Percentiles rank a stretch among this genome's conserved stretches.
Evolutionary conservation across 352 stramenopile species (phyloP).

Genomic region (Globisporangium nodosum): DNA sequence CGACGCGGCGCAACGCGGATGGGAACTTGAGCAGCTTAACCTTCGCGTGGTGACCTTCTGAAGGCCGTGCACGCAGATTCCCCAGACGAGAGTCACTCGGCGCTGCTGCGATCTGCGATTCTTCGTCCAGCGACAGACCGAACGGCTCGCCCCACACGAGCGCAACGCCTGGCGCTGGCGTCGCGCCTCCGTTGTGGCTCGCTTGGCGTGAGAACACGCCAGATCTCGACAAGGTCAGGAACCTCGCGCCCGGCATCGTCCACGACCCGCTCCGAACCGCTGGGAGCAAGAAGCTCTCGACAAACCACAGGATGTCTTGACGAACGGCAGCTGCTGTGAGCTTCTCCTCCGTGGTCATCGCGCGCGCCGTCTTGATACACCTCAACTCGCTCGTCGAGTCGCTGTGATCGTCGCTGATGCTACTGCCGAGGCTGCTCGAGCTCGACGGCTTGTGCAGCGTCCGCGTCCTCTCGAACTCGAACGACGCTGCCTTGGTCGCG

Average conservation of each 20-base stretch:
- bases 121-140: conserved; percentile 64
- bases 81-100: conserved; percentile 19
- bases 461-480: conserved; percentile 12
- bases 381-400: conserved; percentile 6
- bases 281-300: conserved; percentile 49
- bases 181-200: not conserved
- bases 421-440: conserved; percentile 12
- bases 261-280: conserved; percentile 26
- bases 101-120: conserved; percentile 22
- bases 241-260: conserved; percentile 23
- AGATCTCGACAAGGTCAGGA: conserved; percentile 1
- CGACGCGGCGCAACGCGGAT: conserved; percentile 41
- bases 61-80: conserved; percentile 1
- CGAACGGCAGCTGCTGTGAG: conserved; percentile 7
- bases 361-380: conserved; percentile 8
- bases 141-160: conserved; percentile 53
- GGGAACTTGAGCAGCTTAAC: conserved; percentile 43
- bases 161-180: conserved; percentile 34
- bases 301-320: conserved; percentile 33
- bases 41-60: not conserved
- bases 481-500: conserved; percentile 18
- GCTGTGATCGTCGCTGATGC: conserved; percentile 8
- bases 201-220: not conserved
- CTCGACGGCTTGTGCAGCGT: conserved; percentile 3
- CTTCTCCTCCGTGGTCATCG: conserved; percentile 11